Evolutionary conservation across 1,139 yeast genomes (phyloP).

Genomic region (Kazachstania sp.): DNA sequence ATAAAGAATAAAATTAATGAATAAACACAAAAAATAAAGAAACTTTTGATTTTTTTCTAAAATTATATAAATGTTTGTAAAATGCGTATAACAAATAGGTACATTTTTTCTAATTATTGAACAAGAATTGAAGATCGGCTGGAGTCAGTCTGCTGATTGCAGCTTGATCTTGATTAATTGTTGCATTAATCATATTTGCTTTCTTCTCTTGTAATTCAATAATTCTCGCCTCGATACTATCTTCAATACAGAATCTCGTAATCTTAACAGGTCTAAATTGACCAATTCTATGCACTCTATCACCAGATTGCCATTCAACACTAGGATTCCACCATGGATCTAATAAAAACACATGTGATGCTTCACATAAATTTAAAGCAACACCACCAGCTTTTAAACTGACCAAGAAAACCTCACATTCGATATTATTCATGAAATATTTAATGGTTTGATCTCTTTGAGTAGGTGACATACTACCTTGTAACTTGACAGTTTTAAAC

Average conservation of each 20-base stretch:
- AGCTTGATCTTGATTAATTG: slow-evolving; percentile 83
- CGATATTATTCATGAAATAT: slow-evolving; percentile 51
- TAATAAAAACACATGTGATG: slow-evolving; percentile 79
- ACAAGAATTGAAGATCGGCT: slow-evolving; percentile 87
- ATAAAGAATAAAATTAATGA: neutral
- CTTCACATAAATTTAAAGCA: slow-evolving; percentile 86
- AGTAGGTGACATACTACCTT: slow-evolving; percentile 69
- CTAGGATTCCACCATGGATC: slow-evolving; percentile 98
- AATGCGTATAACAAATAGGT: neutral
- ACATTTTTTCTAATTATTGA: slow-evolving; percentile 45
- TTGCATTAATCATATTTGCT: slow-evolving; percentile 96
- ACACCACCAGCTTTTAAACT: slow-evolving; percentile 89
- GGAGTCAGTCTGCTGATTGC: slow-evolving; percentile 85
- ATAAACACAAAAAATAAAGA: neutral
- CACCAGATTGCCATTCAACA: slow-evolving; percentile 95
- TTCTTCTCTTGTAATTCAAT: slow-evolving; percentile 93
- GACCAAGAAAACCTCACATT: slow-evolving; percentile 50
- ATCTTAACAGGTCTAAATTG: slow-evolving; percentile 92
- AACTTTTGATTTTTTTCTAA: no score
- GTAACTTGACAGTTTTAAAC: slow-evolving; percentile 55
- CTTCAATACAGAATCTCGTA: slow-evolving; percentile 87
- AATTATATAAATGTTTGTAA: no score
- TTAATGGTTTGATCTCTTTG: slow-evolving; percentile 55
- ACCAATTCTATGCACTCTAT: slow-evolving; percentile 89
- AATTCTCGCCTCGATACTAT: slow-evolving; percentile 91